Evolutionary conservation across 345 rosid genomes (phyloP).

Genomic region (Brassica nigra): DNA sequence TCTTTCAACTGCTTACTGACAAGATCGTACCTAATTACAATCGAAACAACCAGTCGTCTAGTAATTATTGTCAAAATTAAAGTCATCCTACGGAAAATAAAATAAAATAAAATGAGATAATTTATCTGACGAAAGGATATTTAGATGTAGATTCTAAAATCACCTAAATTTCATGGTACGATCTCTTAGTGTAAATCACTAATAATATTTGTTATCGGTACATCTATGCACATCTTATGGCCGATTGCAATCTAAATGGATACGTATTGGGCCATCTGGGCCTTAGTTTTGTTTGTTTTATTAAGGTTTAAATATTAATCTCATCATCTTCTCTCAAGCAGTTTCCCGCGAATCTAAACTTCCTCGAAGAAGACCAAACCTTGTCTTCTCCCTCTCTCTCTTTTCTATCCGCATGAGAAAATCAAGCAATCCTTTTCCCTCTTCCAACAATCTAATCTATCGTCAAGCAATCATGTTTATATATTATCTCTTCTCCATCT

Average conservation of each 20-base stretch:
- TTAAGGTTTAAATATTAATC: not conserved
- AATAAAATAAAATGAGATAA: not conserved
- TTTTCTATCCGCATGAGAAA: not conserved
- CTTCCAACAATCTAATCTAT: constrained; percentile 39
- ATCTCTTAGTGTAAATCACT: no score
- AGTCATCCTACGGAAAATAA: no score
- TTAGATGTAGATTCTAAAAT: no score
- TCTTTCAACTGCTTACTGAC: constrained; percentile 5
- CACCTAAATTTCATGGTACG: no score
- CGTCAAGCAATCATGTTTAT: constrained; percentile 20
- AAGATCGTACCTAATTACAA: constrained; percentile 23
- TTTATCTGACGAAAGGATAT: not conserved
- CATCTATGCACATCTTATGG: no score
- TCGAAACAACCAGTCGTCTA: not conserved
- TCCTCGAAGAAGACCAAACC: constrained; percentile 65
- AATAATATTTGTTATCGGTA: no score
- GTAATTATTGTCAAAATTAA: not conserved
- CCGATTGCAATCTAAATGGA: not conserved
- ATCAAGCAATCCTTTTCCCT: constrained; percentile 78
- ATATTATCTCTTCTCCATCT: constrained; percentile 35
- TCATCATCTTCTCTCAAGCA: not conserved
- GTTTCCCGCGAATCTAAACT: constrained; percentile 61
- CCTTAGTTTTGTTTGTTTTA: not conserved
- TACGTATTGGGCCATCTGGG: constrained; percentile 15
- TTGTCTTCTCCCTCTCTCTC: constrained; percentile 37